Percentiles rank a stretch among this genome's conserved stretches.
Conservation (phyloP, 257 asterid genomes). For the Solanum virginianum region DNA sequence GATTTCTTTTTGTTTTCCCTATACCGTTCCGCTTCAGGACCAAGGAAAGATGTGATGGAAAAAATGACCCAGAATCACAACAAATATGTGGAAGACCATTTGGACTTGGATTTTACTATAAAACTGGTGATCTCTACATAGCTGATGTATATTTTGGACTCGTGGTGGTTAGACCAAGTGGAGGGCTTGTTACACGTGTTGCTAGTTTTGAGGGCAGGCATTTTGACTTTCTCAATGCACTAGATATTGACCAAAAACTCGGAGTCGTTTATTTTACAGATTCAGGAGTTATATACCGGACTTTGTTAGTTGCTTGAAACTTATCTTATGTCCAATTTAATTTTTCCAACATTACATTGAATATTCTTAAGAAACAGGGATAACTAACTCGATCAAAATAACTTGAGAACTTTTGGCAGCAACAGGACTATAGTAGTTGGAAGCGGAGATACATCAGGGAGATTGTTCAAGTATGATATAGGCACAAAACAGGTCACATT, state of each 20-base stretch:
- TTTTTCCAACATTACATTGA: not conserved
- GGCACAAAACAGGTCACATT: not conserved
- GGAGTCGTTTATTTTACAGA: slow-evolving; percentile 38
- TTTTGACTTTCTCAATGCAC: slow-evolving; percentile 22
- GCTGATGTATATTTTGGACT: slow-evolving; percentile 13
- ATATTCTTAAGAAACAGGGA: not conserved
- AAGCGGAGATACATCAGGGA: not conserved
- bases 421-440: not conserved
- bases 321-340: no score
- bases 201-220: slow-evolving; percentile 17
- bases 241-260: slow-evolving; percentile 24
- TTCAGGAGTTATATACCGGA: slow-evolving; percentile 18
- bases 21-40: no score
- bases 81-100: not conserved
- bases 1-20: no score
- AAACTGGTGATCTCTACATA: not conserved
- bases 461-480: not conserved
- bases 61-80: not conserved
- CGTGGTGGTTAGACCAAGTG: slow-evolving; percentile 31
- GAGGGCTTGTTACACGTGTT: slow-evolving; percentile 28
- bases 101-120: not conserved
- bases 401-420: not conserved
- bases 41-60: not conserved
- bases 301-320: not conserved
- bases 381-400: no score